Conservation (phyloP, 148 eudicot genomes). For the Persicaria tinctoria region DNA sequence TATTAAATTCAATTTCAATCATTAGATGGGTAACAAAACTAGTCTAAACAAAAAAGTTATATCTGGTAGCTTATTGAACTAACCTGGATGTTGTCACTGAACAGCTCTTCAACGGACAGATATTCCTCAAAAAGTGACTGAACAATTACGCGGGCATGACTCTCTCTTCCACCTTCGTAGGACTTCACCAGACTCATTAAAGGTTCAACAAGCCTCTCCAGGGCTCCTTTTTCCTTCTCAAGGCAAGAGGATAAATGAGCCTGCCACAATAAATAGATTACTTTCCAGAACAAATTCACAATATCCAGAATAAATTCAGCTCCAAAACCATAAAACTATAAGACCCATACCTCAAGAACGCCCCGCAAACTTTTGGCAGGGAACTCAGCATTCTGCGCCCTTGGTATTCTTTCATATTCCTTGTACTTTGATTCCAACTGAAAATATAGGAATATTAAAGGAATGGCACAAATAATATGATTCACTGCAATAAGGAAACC, state of each 20-base stretch:
- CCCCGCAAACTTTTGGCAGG: too few relatives aligned
- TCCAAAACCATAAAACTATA: background rate
- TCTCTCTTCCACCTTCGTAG: slow-evolving; percentile 96
- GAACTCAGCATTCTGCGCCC: too few relatives aligned
- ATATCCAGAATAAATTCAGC: background rate
- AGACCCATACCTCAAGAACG: slow-evolving; percentile 68
- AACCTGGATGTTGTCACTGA: slow-evolving; percentile 93
- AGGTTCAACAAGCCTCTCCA: slow-evolving; percentile 87
- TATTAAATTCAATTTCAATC: background rate
- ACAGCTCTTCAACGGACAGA: slow-evolving; percentile 78
- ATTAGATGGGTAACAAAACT: too few relatives aligned
- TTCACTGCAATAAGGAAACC: slow-evolving; percentile 1
- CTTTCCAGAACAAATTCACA: background rate
- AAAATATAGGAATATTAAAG: too few relatives aligned
- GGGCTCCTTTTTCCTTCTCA: slow-evolving; percentile 86
- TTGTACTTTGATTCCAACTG: too few relatives aligned
- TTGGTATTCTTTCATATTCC: too few relatives aligned
- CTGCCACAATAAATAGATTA: slow-evolving; percentile 28
- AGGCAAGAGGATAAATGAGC: slow-evolving; percentile 64
- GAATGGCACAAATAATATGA: background rate
- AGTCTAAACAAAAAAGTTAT: too few relatives aligned
- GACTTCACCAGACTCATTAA: slow-evolving; percentile 87
- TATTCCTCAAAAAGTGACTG: slow-evolving; percentile 86
- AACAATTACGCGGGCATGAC: slow-evolving; percentile 88
- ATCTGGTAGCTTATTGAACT: slow-evolving; percentile 5